Base-by-base conservation (phyloP, 306 rosid species). In the Vachellia collinsii region DNA sequence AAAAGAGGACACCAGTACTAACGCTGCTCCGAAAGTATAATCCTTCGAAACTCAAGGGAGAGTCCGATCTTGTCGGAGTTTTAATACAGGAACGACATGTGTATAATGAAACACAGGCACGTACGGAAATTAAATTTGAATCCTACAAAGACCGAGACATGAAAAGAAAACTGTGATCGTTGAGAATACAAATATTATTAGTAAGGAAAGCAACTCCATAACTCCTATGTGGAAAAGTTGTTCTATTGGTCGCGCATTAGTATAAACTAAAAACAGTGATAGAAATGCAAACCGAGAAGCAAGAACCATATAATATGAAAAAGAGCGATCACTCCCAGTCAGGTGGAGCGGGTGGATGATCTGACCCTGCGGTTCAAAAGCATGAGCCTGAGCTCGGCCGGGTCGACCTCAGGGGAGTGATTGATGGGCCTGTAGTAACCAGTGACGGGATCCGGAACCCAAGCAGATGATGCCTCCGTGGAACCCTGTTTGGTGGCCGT, bases 361-460 rank as follows among this genome's bases (percentile, higher is more conserved):
- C 68, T 79, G 38, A 59, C 46, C 39, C 39, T 83, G 71, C 46
- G 86, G 48, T 80, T 87, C 86, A 87, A 70, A 14, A 90, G 82
- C 84, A 80, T 80, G 9, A 64, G 23, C 17, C 88, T 86, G 44
- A 91, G 91, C 86, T 87, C 88, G 39, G 75, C 90, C 34, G 91
- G 88, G 80, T 91, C 91, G 36, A 85, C 82, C 56, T 88, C 90
- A 16, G 77, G 48, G 0, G 34, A 25, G 14, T 11, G 81, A 43
- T 77, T 84, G 17, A 81, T 78, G 76, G 94, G 92, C 76, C 88
- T 87, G 44, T 88, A 87, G 65, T 80, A 88, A 13, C 94, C 91
- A 3, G 85, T 84, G 0, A 80, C 79, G 16, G 94, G 92, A 47
- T 88, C 88, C 0, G 91, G 91, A 68, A 68, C 85, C 94, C 94